Percentiles rank a stretch among this genome's conserved stretches.
Conservation (phyloP, 805 yeast species). For the Kazachstania taianensis region DNA sequence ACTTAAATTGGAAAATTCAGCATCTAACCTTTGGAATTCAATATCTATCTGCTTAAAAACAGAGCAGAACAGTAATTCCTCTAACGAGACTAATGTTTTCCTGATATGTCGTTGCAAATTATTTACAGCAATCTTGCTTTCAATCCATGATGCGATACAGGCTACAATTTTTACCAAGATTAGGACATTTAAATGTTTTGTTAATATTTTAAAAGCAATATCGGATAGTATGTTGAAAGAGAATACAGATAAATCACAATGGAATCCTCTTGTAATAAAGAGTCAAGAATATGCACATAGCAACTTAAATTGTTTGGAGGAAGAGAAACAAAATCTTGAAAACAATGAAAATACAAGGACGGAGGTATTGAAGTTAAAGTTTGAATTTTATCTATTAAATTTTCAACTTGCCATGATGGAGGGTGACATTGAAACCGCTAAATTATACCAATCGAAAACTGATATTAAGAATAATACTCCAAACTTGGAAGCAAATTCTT, state of each 20-base stretch:
- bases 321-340: constrained; percentile 1
- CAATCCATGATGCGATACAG: constrained; percentile 24
- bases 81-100: constrained; percentile 6
- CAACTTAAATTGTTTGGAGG: constrained; percentile 17
- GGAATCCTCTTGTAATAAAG: constrained; percentile 11
- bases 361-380: constrained; percentile 13
- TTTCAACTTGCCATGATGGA: constrained; percentile 26
- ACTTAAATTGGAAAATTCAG: constrained; percentile 22
- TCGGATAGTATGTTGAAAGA: constrained; percentile 15
- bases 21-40: constrained; percentile 33
- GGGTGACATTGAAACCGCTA: constrained; percentile 30
- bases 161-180: constrained; percentile 18
- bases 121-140: constrained; percentile 27
- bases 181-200: constrained; percentile 27
- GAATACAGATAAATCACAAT: neutral
- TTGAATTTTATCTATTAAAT: constrained; percentile 26
- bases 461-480: constrained; percentile 10
- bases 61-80: constrained; percentile 5
- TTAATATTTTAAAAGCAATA: constrained; percentile 22
- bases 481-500: constrained; percentile 9
- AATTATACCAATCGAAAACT: constrained; percentile 28
- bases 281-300: constrained; percentile 27
- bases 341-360: constrained; percentile 3
- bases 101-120: constrained; percentile 16
- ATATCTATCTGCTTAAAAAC: constrained; percentile 22